These are phyloP conservation scores for Magnusiomyces suaveolens DNA, from an alignment of 1,139 yeast species.

Conservation along the genomic window DNA sequence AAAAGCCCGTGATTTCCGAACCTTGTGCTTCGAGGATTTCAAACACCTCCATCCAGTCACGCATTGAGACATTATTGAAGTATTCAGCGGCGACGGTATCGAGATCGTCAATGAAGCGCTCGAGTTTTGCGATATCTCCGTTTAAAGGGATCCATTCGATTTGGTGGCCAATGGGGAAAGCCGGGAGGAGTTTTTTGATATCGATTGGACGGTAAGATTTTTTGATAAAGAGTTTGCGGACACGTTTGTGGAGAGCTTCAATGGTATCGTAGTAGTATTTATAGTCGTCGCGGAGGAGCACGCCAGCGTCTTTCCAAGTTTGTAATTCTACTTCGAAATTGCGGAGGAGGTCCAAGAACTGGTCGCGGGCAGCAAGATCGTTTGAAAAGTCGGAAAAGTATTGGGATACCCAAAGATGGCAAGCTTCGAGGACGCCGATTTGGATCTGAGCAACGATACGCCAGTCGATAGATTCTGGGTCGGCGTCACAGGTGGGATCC, in stretches of 20 bases:
- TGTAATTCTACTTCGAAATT: constrained; percentile 58
- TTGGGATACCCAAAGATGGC: constrained; percentile 60
- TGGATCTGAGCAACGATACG: constrained; percentile 61
- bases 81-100: constrained; percentile 55
- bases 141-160: constrained; percentile 22
- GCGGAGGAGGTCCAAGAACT: constrained; percentile 58
- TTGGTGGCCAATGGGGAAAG: constrained; percentile 20
- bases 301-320: constrained; percentile 45
- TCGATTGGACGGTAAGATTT: constrained; percentile 68
- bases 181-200: constrained; percentile 23
- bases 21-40: constrained; percentile 66
- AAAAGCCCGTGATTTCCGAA: constrained; percentile 45
- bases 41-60: constrained; percentile 73
- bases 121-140: constrained; percentile 30
- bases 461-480: constrained; percentile 38
- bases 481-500: constrained; percentile 28
- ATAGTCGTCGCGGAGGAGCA: constrained; percentile 30
- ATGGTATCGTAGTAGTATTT: constrained; percentile 31
- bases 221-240: constrained; percentile 66
- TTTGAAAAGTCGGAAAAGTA: constrained; percentile 70
- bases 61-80: constrained; percentile 49
- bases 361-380: constrained; percentile 50
- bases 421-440: constrained; percentile 69
- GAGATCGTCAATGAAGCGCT: constrained; percentile 51
- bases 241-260: constrained; percentile 52